These are phyloP conservation scores for Abrus pulchellus DNA, from an alignment of 306 rosid genomes.

Conservation along the genomic window DNA sequence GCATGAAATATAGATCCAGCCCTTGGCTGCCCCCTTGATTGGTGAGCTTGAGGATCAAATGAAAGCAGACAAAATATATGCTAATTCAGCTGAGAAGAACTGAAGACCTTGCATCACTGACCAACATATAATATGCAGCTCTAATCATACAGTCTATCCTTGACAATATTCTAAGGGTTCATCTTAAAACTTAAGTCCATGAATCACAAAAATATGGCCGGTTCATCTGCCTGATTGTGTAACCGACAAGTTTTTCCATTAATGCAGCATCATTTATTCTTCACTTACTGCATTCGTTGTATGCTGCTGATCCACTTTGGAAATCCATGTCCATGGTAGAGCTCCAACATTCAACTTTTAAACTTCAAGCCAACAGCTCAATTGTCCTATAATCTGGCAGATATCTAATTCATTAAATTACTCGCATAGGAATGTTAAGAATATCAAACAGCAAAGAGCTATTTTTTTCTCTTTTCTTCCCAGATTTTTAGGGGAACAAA, in stretches of 20 bases:
- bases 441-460: constrained; percentile 31
- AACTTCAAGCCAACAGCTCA: background rate
- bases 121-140: constrained; percentile 22
- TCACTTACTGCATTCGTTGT: background rate
- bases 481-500: constrained; percentile 8
- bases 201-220: constrained; percentile 32
- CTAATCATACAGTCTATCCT: constrained; percentile 17
- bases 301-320: constrained; percentile 29
- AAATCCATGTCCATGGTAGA: constrained; percentile 43
- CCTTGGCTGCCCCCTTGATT: constrained; percentile 9
- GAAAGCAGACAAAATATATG: constrained; percentile 27
- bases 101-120: constrained; percentile 5
- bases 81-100: constrained; percentile 22
- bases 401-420: constrained; percentile 37
- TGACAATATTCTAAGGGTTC: background rate
- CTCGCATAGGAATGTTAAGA: constrained; percentile 38
- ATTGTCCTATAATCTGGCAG: constrained; percentile 35
- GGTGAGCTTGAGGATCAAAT: constrained; percentile 12
- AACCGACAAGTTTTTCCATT: constrained; percentile 26
- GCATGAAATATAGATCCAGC: constrained; percentile 12
- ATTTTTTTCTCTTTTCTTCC: background rate
- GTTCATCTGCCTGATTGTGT: constrained; percentile 13
- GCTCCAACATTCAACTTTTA: constrained; percentile 30
- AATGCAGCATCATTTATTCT: constrained; percentile 28
- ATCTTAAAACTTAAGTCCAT: constrained; percentile 29